Evolutionary conservation across 345 rosid species (phyloP).

Genomic region (Linum trigynum): DNA sequence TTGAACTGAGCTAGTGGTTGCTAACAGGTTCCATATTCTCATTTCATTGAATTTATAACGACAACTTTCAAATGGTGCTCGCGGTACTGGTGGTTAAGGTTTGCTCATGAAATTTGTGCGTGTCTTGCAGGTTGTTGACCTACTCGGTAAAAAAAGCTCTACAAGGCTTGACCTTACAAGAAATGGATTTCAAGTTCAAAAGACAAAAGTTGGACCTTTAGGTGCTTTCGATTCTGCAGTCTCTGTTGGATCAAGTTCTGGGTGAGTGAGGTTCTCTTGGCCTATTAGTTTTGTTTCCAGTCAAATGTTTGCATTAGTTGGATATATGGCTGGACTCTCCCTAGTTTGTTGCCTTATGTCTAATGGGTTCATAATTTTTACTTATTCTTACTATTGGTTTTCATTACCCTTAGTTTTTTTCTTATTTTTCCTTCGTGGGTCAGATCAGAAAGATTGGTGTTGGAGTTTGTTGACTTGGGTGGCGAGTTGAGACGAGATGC

Average conservation of each 20-base stretch:
- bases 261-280: slow-evolving; percentile 47
- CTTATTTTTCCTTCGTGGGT: slow-evolving; percentile 14
- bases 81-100: background rate
- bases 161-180: slow-evolving; percentile 62
- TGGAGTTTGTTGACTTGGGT: slow-evolving; percentile 96
- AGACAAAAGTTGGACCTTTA: slow-evolving; percentile 91
- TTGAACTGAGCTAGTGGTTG: background rate
- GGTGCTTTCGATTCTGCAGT: slow-evolving; percentile 89
- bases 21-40: background rate
- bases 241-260: slow-evolving; percentile 51
- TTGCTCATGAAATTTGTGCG: slow-evolving; percentile 9
- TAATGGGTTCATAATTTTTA: background rate
- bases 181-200: slow-evolving; percentile 44
- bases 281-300: background rate
- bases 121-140: slow-evolving; percentile 49
- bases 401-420: background rate
- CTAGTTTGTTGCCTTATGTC: background rate
- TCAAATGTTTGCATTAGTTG: background rate
- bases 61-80: background rate
- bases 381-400: background rate
- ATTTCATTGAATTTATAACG: background rate
- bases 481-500: slow-evolving; percentile 89
- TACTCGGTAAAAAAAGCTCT: slow-evolving; percentile 45
- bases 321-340: slow-evolving; percentile 1
- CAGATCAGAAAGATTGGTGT: slow-evolving; percentile 69